phyloP scores from a whole-genome alignment of 2,329 filamentous ascomycete genomes.

The Apiospora marii region DNA sequence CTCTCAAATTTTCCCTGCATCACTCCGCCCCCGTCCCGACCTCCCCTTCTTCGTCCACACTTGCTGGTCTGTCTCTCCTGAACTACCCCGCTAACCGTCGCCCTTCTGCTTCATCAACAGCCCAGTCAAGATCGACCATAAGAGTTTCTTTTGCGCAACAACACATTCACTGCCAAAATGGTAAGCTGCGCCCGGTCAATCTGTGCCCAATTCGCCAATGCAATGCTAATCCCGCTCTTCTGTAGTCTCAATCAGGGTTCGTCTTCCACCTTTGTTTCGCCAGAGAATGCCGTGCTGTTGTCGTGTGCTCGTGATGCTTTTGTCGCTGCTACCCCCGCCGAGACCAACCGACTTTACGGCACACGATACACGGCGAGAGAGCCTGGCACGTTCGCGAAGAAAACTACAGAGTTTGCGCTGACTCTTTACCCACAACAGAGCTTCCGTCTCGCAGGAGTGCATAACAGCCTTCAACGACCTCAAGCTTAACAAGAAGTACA shows the following conservation, averaged over 20 bases:
- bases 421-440: conserved; percentile 57
- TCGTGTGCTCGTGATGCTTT: conserved; percentile 10
- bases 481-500: conserved; percentile 82
- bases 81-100: conserved; percentile 25
- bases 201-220: background rate
- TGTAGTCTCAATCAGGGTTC: conserved; percentile 74
- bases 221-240: conserved; percentile 16
- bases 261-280: conserved; percentile 41
- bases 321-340: conserved; percentile 4
- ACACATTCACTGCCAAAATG: conserved; percentile 21
- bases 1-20: background rate
- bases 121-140: conserved; percentile 10
- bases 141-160: conserved; percentile 18
- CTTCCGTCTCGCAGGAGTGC: conserved; percentile 76
- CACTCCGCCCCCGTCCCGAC: conserved; percentile 33
- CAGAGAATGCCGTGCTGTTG: background rate
- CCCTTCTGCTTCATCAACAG: conserved; percentile 24
- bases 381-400: background rate
- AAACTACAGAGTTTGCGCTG: conserved; percentile 6
- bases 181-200: conserved; percentile 19
- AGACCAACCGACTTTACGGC: background rate
- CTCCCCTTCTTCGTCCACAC: conserved; percentile 24
- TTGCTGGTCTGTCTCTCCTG: background rate
- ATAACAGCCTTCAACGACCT: conserved; percentile 78
- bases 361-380: background rate